Conservation (phyloP, 768 basidiomycete species). For the Mycena galericulata region DNA sequence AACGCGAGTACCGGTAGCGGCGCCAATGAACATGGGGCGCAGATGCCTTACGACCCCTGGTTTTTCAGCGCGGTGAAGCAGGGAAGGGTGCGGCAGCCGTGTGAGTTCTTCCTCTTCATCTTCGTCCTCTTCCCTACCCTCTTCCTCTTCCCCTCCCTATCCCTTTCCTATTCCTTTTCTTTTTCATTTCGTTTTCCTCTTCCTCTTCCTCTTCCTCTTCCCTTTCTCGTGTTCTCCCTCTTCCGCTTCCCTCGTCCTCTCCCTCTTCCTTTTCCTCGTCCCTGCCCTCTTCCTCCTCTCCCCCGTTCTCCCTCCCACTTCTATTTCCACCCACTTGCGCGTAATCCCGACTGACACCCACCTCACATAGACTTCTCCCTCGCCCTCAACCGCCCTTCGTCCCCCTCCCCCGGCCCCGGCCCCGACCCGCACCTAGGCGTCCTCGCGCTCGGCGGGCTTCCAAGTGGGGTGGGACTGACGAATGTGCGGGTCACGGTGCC, state of each 20-base stretch:
- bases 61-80: slow-evolving; percentile 38
- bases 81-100: slow-evolving; percentile 26
- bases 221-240: background rate
- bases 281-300: no score
- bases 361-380: slow-evolving; percentile 36
- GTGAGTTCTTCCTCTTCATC: slow-evolving; percentile 13
- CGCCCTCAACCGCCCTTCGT: slow-evolving; percentile 35
- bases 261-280: no score
- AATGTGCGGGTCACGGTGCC: slow-evolving; percentile 28
- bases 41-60: slow-evolving; percentile 32
- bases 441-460: slow-evolving; percentile 39
- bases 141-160: no score
- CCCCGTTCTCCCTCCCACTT: background rate
- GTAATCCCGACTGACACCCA: background rate
- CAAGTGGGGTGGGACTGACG: slow-evolving; percentile 33
- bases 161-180: no score
- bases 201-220: background rate
- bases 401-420: no score
- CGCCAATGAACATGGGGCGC: background rate
- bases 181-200: no score
- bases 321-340: no score
- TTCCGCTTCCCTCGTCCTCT: no score
- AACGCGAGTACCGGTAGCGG: no score
- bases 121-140: no score
- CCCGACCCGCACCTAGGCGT: slow-evolving; percentile 35